Percentiles rank a stretch among this genome's conserved stretches.
These are phyloP conservation scores for Aspergillus sp. DNA, from an alignment of 2,329 filamentous ascomycete species.

Conservation along the genomic window DNA sequence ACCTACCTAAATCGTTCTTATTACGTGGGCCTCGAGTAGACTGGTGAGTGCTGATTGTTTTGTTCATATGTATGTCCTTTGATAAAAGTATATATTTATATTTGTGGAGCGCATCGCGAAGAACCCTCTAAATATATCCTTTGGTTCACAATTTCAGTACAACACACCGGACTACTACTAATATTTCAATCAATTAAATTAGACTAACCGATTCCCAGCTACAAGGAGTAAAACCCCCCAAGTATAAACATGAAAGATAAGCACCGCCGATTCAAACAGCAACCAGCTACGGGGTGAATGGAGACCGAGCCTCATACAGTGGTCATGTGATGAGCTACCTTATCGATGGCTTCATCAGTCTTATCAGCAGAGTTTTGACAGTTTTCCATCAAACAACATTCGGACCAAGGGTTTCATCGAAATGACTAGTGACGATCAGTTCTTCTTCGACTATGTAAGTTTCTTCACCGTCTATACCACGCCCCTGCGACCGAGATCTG, in stretches of 20 bases:
- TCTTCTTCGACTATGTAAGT: conserved; percentile 73
- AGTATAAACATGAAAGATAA: not conserved
- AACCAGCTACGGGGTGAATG: not conserved
- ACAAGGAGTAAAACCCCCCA: no score
- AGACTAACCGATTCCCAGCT: no score
- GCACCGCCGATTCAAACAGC: not conserved
- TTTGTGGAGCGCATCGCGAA: no score
- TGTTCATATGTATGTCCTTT: no score
- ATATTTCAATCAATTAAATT: no score
- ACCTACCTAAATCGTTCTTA: not conserved
- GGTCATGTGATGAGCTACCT: conserved; percentile 20
- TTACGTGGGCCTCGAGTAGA: no score
- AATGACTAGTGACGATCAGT: conserved; percentile 79
- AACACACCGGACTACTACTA: no score
- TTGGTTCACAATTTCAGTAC: no score
- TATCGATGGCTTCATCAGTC: conserved; percentile 8
- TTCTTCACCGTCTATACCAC: not conserved
- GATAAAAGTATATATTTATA: no score
- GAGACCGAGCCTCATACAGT: not conserved
- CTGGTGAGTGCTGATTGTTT: no score
- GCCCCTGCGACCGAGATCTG: conserved; percentile 4
- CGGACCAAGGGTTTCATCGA: conserved; percentile 27
- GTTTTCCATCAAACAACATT: not conserved
- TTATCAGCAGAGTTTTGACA: conserved; percentile 6
- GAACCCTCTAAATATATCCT: no score